Conservation (phyloP, 2,329 filamentous ascomycete genomes). For the Fusarium brevicatenulatum region DNA sequence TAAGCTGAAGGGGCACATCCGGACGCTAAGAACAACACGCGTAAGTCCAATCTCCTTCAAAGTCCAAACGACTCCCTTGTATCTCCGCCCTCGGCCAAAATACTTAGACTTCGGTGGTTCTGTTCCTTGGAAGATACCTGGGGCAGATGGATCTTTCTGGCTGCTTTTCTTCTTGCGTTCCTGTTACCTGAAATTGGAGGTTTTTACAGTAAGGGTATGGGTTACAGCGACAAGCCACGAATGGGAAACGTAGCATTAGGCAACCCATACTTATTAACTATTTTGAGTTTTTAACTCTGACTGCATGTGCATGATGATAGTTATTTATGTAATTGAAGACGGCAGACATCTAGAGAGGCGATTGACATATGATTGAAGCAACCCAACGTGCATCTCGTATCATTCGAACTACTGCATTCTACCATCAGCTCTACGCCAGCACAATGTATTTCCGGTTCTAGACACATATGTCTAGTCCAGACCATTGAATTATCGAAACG, state of each 20-base stretch:
- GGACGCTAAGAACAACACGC: constrained; percentile 6
- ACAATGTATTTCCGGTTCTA: not conserved
- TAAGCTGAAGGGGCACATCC: not conserved
- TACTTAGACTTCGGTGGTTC: not conserved
- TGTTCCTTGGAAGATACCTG: constrained; percentile 19
- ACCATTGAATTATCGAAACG: constrained; percentile 3
- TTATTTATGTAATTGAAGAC: not conserved
- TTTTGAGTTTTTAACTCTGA: constrained; percentile 13
- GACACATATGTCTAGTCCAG: constrained; percentile 7
- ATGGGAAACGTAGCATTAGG: not conserved
- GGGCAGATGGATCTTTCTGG: not conserved
- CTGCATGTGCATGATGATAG: not conserved
- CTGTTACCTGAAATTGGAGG: constrained; percentile 5
- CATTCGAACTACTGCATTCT: constrained; percentile 2
- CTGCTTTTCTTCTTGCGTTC: not conserved
- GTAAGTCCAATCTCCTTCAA: constrained; percentile 11
- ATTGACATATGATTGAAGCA: constrained; percentile 21
- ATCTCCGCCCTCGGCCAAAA: constrained; percentile 10
- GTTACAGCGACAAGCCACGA: constrained; percentile 32
- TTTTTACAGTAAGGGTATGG: not conserved
- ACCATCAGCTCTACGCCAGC: not conserved
- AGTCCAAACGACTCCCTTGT: not conserved
- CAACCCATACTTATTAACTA: not conserved
- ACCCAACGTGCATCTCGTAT: constrained; percentile 28
- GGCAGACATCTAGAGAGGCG: not conserved